Percentiles rank a stretch among this genome's conserved stretches.
Evolutionary conservation across 1,139 yeast species (phyloP).

Genomic region (Hyphopichia pseudoburtonii): DNA sequence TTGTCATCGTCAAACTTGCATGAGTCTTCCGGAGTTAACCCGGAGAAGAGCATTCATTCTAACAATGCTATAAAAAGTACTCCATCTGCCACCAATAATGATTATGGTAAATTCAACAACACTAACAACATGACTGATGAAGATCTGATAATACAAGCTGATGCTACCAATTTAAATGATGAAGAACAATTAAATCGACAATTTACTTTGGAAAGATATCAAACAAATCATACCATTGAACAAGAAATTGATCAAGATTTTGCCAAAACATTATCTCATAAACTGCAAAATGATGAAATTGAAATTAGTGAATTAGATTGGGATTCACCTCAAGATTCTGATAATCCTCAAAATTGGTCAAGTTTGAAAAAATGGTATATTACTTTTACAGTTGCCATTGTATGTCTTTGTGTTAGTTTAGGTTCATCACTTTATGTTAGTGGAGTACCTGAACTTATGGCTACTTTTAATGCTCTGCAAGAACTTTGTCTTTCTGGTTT

Average conservation of each 20-base stretch:
- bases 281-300: constrained; percentile 15
- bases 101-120: constrained; percentile 7
- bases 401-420: constrained; percentile 67
- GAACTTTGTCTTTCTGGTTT: constrained; percentile 65
- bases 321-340: constrained; percentile 62
- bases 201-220: constrained; percentile 19
- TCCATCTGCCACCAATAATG: not conserved
- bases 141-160: not conserved
- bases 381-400: constrained; percentile 60
- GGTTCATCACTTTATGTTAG: constrained; percentile 71
- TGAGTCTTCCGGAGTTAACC: not conserved
- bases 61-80: constrained; percentile 5
- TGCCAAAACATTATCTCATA: constrained; percentile 2
- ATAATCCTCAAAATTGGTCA: constrained; percentile 69
- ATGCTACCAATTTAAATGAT: not conserved
- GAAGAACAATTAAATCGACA: constrained; percentile 22
- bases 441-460: constrained; percentile 55
- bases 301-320: constrained; percentile 52
- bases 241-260: constrained; percentile 10
- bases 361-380: constrained; percentile 59
- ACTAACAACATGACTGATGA: constrained; percentile 7
- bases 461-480: constrained; percentile 49
- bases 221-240: constrained; percentile 18
- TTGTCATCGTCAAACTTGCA: too few species aligned
- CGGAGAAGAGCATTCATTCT: not conserved